Conservation (phyloP, 495 filamentous ascomycete genomes). For the Penicillium egyptiacum region DNA sequence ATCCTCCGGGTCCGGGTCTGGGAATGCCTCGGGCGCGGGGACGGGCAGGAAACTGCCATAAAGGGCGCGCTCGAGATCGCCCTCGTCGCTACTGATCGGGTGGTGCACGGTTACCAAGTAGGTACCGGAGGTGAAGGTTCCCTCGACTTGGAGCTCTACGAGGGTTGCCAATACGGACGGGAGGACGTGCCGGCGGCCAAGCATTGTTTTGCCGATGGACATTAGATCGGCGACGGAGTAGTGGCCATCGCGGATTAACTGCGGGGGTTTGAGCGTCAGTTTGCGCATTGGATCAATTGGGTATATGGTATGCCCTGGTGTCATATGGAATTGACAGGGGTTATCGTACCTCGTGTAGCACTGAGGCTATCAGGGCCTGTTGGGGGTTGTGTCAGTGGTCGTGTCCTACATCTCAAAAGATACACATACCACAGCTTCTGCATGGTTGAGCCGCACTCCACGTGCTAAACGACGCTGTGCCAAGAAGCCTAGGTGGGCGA, state of each 20-base stretch:
- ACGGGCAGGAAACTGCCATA: slow-evolving; percentile 93
- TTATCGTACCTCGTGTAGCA: slow-evolving; percentile 77
- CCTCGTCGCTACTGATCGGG: slow-evolving; percentile 84
- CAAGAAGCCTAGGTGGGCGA: slow-evolving; percentile 84
- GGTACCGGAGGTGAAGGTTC: slow-evolving; percentile 86
- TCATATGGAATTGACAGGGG: slow-evolving; percentile 1
- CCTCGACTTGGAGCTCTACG: slow-evolving; percentile 86
- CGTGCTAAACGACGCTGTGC: slow-evolving; percentile 88
- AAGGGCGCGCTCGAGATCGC: slow-evolving; percentile 78
- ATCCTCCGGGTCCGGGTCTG: slow-evolving; percentile 57
- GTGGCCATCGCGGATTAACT: slow-evolving; percentile 94
- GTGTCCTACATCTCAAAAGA: background rate
- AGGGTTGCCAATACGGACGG: slow-evolving; percentile 77
- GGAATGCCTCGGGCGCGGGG: slow-evolving; percentile 65
- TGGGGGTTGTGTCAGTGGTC: background rate
- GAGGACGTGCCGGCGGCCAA: slow-evolving; percentile 90
- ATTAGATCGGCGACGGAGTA: slow-evolving; percentile 93
- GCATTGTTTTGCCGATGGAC: slow-evolving; percentile 85
- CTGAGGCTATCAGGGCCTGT: slow-evolving; percentile 85
- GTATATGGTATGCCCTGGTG: background rate
- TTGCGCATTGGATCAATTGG: slow-evolving; percentile 2
- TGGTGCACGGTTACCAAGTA: slow-evolving; percentile 95
- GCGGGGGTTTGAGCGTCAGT: background rate
- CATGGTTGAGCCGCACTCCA: slow-evolving; percentile 86
- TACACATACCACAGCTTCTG: slow-evolving; percentile 76